These are phyloP conservation scores for Salicornia ramosissima DNA, from an alignment of 148 eudicot genomes.

Conservation along the genomic window DNA sequence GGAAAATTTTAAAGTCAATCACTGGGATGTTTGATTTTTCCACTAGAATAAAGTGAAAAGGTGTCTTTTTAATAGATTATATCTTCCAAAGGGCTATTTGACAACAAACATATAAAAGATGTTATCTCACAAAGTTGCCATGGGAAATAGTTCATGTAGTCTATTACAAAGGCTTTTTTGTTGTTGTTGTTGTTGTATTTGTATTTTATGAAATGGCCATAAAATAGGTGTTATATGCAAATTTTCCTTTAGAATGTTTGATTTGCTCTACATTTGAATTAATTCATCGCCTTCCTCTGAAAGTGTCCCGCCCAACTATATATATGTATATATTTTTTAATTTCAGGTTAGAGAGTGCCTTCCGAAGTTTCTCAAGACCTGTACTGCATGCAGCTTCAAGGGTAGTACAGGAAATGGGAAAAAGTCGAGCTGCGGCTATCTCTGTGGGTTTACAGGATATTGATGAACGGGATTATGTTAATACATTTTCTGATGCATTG, in stretches of 20 bases:
- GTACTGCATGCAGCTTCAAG: conserved; percentile 94
- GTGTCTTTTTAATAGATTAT: too few species aligned
- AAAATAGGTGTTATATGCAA: too few species aligned
- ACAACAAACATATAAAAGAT: too few species aligned
- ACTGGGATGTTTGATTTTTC: too few species aligned
- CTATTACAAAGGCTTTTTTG: too few species aligned
- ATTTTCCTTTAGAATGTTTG: background rate
- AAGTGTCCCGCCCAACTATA: background rate
- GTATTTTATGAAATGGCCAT: too few species aligned
- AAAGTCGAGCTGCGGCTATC: conserved; percentile 99
- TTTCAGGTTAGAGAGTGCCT: conserved; percentile 86
- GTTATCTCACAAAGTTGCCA: too few species aligned
- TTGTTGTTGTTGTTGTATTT: too few species aligned
- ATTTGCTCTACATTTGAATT: background rate
- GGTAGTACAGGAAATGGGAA: conserved; percentile 99
- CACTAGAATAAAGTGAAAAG: too few species aligned
- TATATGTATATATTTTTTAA: conserved; percentile 14
- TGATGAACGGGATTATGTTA: conserved; percentile 85
- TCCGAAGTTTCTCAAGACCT: conserved; percentile 92
- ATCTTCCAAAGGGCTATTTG: too few species aligned
- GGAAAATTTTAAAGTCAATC: too few species aligned
- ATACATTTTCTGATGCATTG: conserved; percentile 52
- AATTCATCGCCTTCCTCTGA: background rate
- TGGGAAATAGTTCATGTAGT: too few species aligned
- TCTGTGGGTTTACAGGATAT: conserved; percentile 84